phyloP scores from a whole-genome alignment of 2,329 filamentous ascomycete genomes.

The Cordyceps militaris region DNA sequence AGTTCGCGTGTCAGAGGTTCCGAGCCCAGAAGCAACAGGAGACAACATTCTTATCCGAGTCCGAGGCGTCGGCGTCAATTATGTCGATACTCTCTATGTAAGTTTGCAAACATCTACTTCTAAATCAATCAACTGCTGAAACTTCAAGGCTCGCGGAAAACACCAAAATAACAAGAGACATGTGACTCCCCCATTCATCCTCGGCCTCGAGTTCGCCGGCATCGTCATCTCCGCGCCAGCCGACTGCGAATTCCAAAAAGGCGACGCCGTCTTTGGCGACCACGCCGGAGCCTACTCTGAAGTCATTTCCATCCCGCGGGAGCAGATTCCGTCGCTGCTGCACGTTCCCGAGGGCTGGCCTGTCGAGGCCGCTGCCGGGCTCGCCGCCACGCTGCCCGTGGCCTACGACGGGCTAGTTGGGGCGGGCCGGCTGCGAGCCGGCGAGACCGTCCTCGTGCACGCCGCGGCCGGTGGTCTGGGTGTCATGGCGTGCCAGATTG shows the following conservation, averaged over 20 bases:
- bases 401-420: conserved; percentile 43
- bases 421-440: conserved; percentile 33
- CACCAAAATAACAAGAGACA: conserved; percentile 55
- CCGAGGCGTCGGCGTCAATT: conserved; percentile 50
- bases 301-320: conserved; percentile 35
- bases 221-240: conserved; percentile 35
- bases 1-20: conserved; percentile 20
- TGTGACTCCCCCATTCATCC: conserved; percentile 48
- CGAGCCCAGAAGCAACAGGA: conserved; percentile 15
- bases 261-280: conserved; percentile 48
- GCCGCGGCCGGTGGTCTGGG: conserved; percentile 50
- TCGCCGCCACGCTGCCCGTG: conserved; percentile 46
- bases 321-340: conserved; percentile 26
- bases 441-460: conserved; percentile 47
- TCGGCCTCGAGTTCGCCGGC: conserved; percentile 56
- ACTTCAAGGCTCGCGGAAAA: conserved; percentile 39
- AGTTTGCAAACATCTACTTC: neutral
- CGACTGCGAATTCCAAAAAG: conserved; percentile 31
- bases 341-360: conserved; percentile 39
- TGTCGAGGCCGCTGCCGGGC: conserved; percentile 43
- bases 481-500: conserved; percentile 49
- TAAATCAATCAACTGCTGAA: neutral
- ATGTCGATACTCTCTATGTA: conserved; percentile 53
- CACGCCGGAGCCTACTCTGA: conserved; percentile 46
- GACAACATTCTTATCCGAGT: conserved; percentile 29